phyloP scores from a whole-genome alignment of 2,329 filamentous ascomycete species.

The Magnaporthales sp. region DNA sequence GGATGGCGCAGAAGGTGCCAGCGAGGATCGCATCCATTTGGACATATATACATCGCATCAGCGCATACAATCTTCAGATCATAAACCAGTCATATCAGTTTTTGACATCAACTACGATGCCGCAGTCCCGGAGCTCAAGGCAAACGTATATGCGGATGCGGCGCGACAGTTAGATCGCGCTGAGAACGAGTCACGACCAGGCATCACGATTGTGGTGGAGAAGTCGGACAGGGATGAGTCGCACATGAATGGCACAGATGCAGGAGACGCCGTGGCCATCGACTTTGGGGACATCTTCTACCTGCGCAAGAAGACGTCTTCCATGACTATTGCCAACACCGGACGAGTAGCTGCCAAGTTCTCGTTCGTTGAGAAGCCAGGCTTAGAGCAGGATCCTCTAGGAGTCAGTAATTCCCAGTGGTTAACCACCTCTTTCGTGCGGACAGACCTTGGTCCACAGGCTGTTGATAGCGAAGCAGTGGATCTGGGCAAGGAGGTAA shows the following conservation, averaged over 20 bases:
- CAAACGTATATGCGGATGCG: constrained; percentile 77
- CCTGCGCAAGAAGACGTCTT: constrained; percentile 53
- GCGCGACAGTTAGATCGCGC: constrained; percentile 80
- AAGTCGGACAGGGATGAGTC: constrained; percentile 22
- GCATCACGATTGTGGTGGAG: constrained; percentile 55
- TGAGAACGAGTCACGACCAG: constrained; percentile 35
- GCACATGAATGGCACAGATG: not conserved
- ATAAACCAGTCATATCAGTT: constrained; percentile 80
- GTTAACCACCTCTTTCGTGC: constrained; percentile 61
- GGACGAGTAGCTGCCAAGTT: constrained; percentile 73
- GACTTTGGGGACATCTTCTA: constrained; percentile 73
- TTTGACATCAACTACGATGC: constrained; percentile 83
- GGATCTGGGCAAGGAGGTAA: constrained; percentile 47
- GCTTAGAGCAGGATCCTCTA: constrained; percentile 28
- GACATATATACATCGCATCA: constrained; percentile 81
- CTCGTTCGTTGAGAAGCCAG: constrained; percentile 67
- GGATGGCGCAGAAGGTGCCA: constrained; percentile 41
- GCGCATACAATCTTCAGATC: constrained; percentile 82
- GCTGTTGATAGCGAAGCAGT: constrained; percentile 21
- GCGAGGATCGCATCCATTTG: constrained; percentile 42
- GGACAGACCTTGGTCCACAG: constrained; percentile 26
- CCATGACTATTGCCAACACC: constrained; percentile 85
- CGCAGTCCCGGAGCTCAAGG: constrained; percentile 76
- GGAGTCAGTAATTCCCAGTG: constrained; percentile 38
- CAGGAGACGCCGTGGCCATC: constrained; percentile 37